These are phyloP conservation scores for Cercis canadensis DNA, from an alignment of 306 rosid species.

Conservation along the genomic window DNA sequence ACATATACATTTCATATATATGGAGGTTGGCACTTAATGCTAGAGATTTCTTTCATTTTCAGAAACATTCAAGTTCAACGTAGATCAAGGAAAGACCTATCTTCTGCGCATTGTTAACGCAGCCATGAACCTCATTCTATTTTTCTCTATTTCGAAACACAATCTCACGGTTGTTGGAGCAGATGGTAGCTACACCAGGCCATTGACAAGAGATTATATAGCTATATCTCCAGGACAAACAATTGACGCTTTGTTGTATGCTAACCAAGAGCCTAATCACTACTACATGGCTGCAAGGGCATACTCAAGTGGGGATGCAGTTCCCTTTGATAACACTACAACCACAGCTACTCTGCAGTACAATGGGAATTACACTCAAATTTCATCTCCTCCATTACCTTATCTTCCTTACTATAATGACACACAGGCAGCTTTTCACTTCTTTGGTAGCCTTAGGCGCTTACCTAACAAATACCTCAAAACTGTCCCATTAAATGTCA, in stretches of 20 bases:
- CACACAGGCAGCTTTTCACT: conserved; percentile 36
- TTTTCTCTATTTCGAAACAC: conserved; percentile 56
- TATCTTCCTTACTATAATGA: conserved; percentile 44
- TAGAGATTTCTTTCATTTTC: neutral
- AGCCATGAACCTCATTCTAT: conserved; percentile 45
- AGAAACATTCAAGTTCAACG: conserved; percentile 44
- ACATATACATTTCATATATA: too few species aligned
- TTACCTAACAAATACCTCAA: conserved; percentile 40
- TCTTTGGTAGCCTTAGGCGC: conserved; percentile 37
- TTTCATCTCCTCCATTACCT: conserved; percentile 28
- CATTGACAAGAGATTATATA: conserved; percentile 39
- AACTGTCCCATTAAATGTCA: conserved; percentile 47
- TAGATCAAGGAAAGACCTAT: conserved; percentile 51
- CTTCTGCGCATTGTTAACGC: conserved; percentile 55
- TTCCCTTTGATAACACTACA: conserved; percentile 44
- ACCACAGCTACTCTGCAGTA: conserved; percentile 56
- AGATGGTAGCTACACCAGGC: conserved; percentile 53
- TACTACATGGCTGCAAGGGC: conserved; percentile 57
- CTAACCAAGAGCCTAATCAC: conserved; percentile 45
- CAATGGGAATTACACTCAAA: conserved; percentile 29
- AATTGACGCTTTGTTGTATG: conserved; percentile 49
- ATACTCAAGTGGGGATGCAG: conserved; percentile 31
- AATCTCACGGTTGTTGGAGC: conserved; percentile 52
- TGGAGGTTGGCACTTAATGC: neutral
- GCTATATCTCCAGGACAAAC: conserved; percentile 61